These are phyloP conservation scores for Candida nitratophila DNA, from an alignment of 805 yeast genomes.

Conservation along the genomic window DNA sequence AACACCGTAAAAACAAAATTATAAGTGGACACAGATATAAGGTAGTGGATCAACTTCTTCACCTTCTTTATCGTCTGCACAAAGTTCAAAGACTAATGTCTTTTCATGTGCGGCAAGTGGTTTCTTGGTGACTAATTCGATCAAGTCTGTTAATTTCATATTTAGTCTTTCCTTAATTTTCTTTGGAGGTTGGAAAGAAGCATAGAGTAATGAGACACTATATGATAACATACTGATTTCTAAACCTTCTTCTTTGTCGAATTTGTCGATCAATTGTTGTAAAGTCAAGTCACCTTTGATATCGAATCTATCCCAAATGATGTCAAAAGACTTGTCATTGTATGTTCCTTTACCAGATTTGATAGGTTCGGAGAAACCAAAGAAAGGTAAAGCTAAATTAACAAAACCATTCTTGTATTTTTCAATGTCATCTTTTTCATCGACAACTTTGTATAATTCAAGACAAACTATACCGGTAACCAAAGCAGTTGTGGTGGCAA, in stretches of 20 bases:
- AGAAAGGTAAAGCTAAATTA: slow-evolving; percentile 88
- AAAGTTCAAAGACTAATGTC: slow-evolving; percentile 79
- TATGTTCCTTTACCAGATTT: slow-evolving; percentile 78
- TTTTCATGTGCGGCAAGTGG: slow-evolving; percentile 67
- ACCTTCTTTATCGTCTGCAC: slow-evolving; percentile 86
- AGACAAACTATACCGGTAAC: slow-evolving; percentile 93
- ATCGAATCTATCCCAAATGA: slow-evolving; percentile 93
- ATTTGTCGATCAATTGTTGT: slow-evolving; percentile 64
- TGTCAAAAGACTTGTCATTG: slow-evolving; percentile 72
- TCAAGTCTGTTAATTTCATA: slow-evolving; percentile 64
- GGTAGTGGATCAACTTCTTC: slow-evolving; percentile 93
- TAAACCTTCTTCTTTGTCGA: slow-evolving; percentile 76
- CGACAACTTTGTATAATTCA: slow-evolving; percentile 87
- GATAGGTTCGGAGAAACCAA: slow-evolving; percentile 95
- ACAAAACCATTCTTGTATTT: slow-evolving; percentile 89
- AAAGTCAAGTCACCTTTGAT: slow-evolving; percentile 71
- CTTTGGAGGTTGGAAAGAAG: slow-evolving; percentile 89
- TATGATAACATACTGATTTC: slow-evolving; percentile 87
- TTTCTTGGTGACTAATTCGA: slow-evolving; percentile 80
- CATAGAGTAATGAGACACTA: slow-evolving; percentile 84
- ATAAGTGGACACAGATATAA: slow-evolving; percentile 54
- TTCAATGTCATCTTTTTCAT: slow-evolving; percentile 66
- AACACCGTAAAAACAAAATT: too few relatives aligned
- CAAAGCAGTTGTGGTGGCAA: slow-evolving; percentile 97
- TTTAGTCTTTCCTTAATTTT: slow-evolving; percentile 73